Conservation (phyloP, 148 eudicot species). For the Rhododendron ovatum region DNA sequence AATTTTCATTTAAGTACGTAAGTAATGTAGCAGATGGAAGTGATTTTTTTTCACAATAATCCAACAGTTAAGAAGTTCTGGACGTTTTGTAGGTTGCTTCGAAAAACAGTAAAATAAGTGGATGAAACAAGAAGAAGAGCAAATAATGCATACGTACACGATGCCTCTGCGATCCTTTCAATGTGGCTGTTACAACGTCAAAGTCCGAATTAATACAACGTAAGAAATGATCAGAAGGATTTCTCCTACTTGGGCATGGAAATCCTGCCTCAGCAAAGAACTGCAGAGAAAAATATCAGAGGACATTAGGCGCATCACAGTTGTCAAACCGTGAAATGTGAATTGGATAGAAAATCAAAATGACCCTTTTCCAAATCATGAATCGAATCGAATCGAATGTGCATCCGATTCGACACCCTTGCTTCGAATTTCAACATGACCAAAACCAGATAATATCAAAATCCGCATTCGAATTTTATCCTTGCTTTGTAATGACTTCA, state of each 20-base stretch:
- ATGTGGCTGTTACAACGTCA: slow-evolving; percentile 67
- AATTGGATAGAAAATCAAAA: neutral
- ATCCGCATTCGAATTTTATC: neutral
- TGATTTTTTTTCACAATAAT: neutral
- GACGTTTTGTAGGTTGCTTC: neutral
- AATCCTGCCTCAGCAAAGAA: slow-evolving; percentile 85
- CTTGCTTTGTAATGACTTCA: neutral
- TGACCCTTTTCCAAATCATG: neutral
- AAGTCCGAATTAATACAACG: slow-evolving; percentile 89
- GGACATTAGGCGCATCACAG: neutral
- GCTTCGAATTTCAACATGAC: neutral
- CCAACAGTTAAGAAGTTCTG: neutral
- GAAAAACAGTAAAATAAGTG: neutral
- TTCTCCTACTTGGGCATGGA: slow-evolving; percentile 86
- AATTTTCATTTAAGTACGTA: neutral
- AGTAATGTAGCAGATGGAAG: neutral
- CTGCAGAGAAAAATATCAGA: slow-evolving; percentile 25
- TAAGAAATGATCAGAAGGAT: slow-evolving; percentile 86
- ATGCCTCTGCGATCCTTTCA: slow-evolving; percentile 61
- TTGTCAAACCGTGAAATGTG: neutral
- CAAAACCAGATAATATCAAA: neutral
- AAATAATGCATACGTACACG: slow-evolving; percentile 30
- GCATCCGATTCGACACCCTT: neutral
- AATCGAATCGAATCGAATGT: neutral
- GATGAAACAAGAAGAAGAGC: neutral